Evolutionary conservation across 768 basidiomycete species (phyloP).

Genomic region (Phylloporus sp.): DNA sequence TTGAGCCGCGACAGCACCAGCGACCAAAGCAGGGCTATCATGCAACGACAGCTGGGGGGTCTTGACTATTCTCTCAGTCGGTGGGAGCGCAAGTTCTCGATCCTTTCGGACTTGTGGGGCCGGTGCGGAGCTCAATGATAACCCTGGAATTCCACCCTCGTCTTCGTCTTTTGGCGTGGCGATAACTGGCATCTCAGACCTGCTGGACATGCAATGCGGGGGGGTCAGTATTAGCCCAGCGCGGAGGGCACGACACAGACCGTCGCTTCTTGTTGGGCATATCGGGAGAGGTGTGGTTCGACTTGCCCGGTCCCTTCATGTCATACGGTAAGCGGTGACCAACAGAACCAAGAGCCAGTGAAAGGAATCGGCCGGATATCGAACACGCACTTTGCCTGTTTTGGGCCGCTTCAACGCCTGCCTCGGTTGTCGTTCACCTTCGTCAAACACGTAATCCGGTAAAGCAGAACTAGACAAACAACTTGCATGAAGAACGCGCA

Average conservation of each 20-base stretch:
- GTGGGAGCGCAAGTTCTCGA: conserved; percentile 37
- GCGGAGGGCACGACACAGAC: conserved; percentile 43
- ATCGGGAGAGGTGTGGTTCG: conserved; percentile 58
- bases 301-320: conserved; percentile 56
- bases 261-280: conserved; percentile 79
- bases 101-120: conserved; percentile 34
- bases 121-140: conserved; percentile 28
- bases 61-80: conserved; percentile 45
- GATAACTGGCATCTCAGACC: conserved; percentile 35
- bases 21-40: conserved; percentile 54
- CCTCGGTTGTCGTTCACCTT: conserved; percentile 72
- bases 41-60: conserved; percentile 56
- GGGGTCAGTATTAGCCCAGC: conserved; percentile 23
- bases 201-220: conserved; percentile 32
- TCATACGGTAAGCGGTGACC: conserved; percentile 28
- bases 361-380: conserved; percentile 8
- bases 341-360: conserved; percentile 12
- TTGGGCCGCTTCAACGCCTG: conserved; percentile 71
- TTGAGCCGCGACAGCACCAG: conserved; percentile 36
- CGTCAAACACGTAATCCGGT: conserved; percentile 79
- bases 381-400: conserved; percentile 45
- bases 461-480: conserved; percentile 51
- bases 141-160: conserved; percentile 35
- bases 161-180: conserved; percentile 34
- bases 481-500: conserved; percentile 21